phyloP scores from a whole-genome alignment of 2,329 filamentous ascomycete genomes.

The Aphanoascus verrucosus region DNA sequence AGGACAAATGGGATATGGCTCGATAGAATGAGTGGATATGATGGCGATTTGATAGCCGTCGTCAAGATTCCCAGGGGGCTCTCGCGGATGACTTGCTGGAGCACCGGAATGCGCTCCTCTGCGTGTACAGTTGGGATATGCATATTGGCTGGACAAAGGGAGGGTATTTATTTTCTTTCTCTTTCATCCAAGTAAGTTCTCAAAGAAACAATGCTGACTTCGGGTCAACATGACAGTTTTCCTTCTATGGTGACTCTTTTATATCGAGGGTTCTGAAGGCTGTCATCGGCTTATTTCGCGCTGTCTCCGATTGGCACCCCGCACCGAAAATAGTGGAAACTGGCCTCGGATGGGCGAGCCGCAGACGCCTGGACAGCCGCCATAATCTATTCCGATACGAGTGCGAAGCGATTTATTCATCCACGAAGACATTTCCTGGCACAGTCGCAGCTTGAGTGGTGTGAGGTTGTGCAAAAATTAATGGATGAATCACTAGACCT shows the following conservation, averaged over 20 bases:
- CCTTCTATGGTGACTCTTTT: neutral
- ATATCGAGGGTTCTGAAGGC: neutral
- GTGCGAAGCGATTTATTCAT: no score
- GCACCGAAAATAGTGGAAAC: neutral
- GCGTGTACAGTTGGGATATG: slow-evolving; percentile 47
- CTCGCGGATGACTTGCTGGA: slow-evolving; percentile 48
- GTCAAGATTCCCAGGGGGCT: slow-evolving; percentile 54
- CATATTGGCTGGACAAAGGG: slow-evolving; percentile 33
- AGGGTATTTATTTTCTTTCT: no score
- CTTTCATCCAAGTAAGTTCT: no score
- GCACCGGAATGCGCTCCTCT: slow-evolving; percentile 40
- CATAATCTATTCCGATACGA: no score
- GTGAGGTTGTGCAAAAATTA: no score
- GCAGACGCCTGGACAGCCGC: neutral
- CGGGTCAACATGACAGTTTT: neutral
- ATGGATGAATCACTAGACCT: no score
- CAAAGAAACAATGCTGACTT: neutral
- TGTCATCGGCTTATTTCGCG: neutral
- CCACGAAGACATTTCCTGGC: no score
- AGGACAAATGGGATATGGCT: slow-evolving; percentile 53
- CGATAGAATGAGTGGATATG: slow-evolving; percentile 44
- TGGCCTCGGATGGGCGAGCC: neutral
- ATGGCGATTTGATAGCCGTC: slow-evolving; percentile 46
- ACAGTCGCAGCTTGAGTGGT: no score
- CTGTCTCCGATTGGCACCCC: neutral